Evolutionary conservation across 306 rosid species (phyloP).

Genomic region (Dicorynia guianensis): DNA sequence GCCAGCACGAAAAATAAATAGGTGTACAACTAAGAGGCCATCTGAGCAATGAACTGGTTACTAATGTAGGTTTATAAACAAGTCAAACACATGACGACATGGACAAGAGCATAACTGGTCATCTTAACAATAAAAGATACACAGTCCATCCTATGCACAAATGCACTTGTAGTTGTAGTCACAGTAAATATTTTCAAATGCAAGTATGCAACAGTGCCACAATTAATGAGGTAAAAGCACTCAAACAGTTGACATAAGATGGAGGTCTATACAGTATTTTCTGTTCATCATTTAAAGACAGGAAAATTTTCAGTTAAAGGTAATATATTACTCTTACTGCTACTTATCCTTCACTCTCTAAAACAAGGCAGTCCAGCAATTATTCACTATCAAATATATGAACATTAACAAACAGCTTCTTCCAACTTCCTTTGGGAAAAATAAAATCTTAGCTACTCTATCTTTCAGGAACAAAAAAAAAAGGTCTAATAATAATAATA

Average conservation of each 20-base stretch:
- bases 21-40: conserved; percentile 5
- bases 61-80: conserved; percentile 11
- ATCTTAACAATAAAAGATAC: not conserved
- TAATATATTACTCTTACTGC: not conserved
- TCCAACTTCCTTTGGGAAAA: conserved; percentile 17
- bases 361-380: conserved; percentile 2
- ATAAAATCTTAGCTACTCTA: not conserved
- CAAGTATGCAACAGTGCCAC: not conserved
- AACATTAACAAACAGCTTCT: conserved; percentile 19
- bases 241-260: not conserved
- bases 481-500: not conserved
- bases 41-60: conserved; percentile 27
- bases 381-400: conserved; percentile 22
- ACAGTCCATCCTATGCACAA: not conserved
- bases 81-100: not conserved
- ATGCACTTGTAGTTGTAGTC: not conserved
- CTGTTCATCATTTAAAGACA: not conserved
- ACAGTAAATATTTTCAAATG: not conserved
- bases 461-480: not conserved
- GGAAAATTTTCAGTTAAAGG: conserved; percentile 14
- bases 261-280: not conserved
- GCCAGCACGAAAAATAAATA: not conserved
- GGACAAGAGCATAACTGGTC: not conserved
- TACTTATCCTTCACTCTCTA: conserved; percentile 5
- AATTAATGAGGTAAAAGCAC: not conserved